Base-by-base conservation (phyloP, 2,329 filamentous ascomycete genomes). In the Bipolaris zeicola region DNA sequence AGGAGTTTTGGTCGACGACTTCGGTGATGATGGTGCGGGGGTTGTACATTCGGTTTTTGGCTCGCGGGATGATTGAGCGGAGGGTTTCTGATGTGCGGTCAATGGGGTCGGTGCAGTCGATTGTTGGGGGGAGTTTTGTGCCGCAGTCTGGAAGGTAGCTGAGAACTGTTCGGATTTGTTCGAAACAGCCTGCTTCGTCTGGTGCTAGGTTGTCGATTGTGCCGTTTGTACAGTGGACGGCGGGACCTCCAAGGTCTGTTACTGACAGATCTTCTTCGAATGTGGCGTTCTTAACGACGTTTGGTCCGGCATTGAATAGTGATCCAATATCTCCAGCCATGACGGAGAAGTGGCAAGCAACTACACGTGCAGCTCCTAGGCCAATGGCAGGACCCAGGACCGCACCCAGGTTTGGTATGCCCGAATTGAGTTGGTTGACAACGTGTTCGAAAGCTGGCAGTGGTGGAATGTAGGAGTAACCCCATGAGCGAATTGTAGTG, bases 141-240 rank as follows among this genome's bases (percentile, higher is more conserved):
- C 85, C 86, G 31, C 77, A 83, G 58, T 86, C 83, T 1, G 86
- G 86, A 1, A 88, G 73, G 60, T 83, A 88, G 22, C 78, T 74
- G 18, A 88, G 67, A 1, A 88, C 80, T 0, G 79, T 83, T 1
- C 84, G 77, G 3, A 89, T 67, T 67, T 89, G 86, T 62, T 84
- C 81, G 57, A 87, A 88, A 58, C 85, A 87, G 37, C 82, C 84
- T n/a, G 78, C 77, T 68, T 89, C 86, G 57, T 85, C 81, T 3
- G 79, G 77, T 0, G 86, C 86, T 2, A 87, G 76, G 50, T 88
- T 89, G 58, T 89, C 86, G 46, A 88, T 87, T 0, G 86, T 89
- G 0, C 86, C 86, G 56, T 89, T 89, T 1, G 83, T 84, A 63
- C 85, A 87, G 65, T 89, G 86, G 70, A 88, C 82, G 18, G 74